Evolutionary conservation across 208 protist species (phyloP).

Genomic region (Blastocrithidia nonstop): DNA sequence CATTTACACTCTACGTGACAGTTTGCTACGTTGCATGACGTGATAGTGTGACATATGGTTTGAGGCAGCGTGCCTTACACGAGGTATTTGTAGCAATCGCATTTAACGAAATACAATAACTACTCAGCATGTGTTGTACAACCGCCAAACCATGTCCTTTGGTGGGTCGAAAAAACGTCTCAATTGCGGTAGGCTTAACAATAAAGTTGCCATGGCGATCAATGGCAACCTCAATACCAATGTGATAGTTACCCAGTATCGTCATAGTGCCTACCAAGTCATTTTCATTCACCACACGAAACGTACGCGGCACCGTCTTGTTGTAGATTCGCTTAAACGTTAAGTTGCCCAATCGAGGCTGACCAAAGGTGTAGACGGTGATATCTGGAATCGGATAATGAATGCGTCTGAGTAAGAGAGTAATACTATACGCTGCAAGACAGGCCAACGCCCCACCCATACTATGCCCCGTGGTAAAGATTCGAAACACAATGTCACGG

Average conservation of each 20-base stretch:
- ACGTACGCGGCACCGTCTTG: slow-evolving; percentile 62
- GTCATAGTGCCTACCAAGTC: slow-evolving; percentile 55
- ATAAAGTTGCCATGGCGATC: slow-evolving; percentile 84
- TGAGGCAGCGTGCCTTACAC: slow-evolving; percentile 20
- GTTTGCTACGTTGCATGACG: slow-evolving; percentile 5
- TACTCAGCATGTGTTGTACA: slow-evolving; percentile 59
- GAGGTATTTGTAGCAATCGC: slow-evolving; percentile 22
- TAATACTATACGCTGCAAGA: slow-evolving; percentile 74
- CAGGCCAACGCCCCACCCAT: slow-evolving; percentile 78
- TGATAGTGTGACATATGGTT: slow-evolving; percentile 14
- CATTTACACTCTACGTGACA: too few relatives aligned
- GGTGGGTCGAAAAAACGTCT: slow-evolving; percentile 65
- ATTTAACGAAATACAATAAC: slow-evolving; percentile 55
- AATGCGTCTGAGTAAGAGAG: slow-evolving; percentile 17
- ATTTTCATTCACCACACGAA: slow-evolving; percentile 81
- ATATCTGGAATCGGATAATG: slow-evolving; percentile 58
- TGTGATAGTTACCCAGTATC: slow-evolving; percentile 55
- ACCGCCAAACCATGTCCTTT: slow-evolving; percentile 36
- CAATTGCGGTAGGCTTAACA: slow-evolving; percentile 76
- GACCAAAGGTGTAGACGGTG: slow-evolving; percentile 84
- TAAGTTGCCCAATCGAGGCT: slow-evolving; percentile 71
- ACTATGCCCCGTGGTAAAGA: slow-evolving; percentile 81
- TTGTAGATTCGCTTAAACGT: slow-evolving; percentile 62
- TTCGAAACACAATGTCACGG: slow-evolving; percentile 32
- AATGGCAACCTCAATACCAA: slow-evolving; percentile 77